A percentile compares a stretch with the other conserved stretches of the same genome.
phyloP scores from a whole-genome alignment of 164 flowering plant genomes.

The Nelumbo lutea region DNA sequence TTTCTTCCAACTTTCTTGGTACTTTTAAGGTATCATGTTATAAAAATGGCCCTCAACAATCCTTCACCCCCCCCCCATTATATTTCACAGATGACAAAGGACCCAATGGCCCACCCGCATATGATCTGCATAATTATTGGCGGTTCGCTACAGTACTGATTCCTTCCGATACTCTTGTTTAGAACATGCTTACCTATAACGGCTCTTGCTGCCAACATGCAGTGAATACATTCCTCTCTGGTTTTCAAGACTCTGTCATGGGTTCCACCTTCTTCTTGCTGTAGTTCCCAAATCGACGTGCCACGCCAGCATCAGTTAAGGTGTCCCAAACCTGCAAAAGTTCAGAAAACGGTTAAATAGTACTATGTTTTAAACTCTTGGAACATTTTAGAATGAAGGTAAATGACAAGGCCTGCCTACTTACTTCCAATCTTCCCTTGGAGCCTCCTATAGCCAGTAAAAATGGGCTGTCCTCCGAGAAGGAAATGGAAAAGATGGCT shows the following conservation, averaged over 20 bases:
- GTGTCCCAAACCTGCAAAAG: slow-evolving; percentile 60
- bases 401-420: slow-evolving; percentile 10
- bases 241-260: neutral
- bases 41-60: too few species aligned
- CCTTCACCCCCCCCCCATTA: too few species aligned
- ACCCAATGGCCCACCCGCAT: too few species aligned
- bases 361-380: neutral
- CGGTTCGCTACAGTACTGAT: too few species aligned
- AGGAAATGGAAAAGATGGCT: slow-evolving; percentile 67
- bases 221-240: too few species aligned
- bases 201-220: neutral
- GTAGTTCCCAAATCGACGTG: slow-evolving; percentile 40
- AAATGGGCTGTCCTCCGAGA: slow-evolving; percentile 71
- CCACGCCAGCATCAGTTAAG: slow-evolving; percentile 43
- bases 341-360: neutral
- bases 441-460: slow-evolving; percentile 88
- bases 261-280: slow-evolving; percentile 9
- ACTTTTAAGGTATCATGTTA: too few species aligned
- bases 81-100: too few species aligned
- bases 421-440: slow-evolving; percentile 70
- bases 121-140: too few species aligned
- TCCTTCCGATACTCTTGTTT: too few species aligned
- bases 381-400: neutral
- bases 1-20: too few species aligned
- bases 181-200: neutral